Base-by-base conservation (phyloP, 345 rosid genomes). In the Acer campestre region DNA sequence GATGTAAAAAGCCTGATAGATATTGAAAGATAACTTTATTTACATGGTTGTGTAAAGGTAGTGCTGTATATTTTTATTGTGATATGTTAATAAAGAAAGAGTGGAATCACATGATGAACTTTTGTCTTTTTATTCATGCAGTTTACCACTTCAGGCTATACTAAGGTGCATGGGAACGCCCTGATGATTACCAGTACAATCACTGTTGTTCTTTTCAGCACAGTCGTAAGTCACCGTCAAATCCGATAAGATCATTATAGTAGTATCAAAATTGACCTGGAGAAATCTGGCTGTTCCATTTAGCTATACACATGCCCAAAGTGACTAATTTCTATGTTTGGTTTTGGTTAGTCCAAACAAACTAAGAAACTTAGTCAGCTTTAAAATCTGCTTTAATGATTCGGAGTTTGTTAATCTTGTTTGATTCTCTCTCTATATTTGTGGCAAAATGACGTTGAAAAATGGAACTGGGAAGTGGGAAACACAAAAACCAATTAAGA, bases 141-240 rank as follows among this genome's bases (percentile, higher is more conserved):
- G 97, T 94, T 96, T 42, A 89, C 94, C 58, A 84, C 81, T 68
- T 86, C 84, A 42, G 94, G 95, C 58, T 88, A 91, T 64, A 88
- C 94, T 17, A 83, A 86, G 76, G 23, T 86, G 68, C 89, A 84
- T 20, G 95, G 86, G 58, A 90, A 92, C 71, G 97, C 98, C 35
- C 84, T 94, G 70, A 90, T 96, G 97, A 92, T 96, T 84, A 94
- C 99, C 73, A 96, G 99, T 79, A 94, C 98, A 27, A 94, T 96
- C 67, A 92, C 98, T 0, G 92, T 94, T 29, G 99, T 96, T 79
- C 97, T 94, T 17, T 90, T 89, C 89, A 96, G 99, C 80, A 92
- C 98, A 22, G 91, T 89, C 94, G 99, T 96, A 85, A 77, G 91
- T 61, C 69, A 70, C 58, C 13, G 13, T 8, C 62, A 48, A 27